A percentile compares a stretch with the other conserved stretches of the same genome.
These are phyloP conservation scores for Solanum phureja DNA, from an alignment of 257 asterid genomes.

Conservation along the genomic window DNA sequence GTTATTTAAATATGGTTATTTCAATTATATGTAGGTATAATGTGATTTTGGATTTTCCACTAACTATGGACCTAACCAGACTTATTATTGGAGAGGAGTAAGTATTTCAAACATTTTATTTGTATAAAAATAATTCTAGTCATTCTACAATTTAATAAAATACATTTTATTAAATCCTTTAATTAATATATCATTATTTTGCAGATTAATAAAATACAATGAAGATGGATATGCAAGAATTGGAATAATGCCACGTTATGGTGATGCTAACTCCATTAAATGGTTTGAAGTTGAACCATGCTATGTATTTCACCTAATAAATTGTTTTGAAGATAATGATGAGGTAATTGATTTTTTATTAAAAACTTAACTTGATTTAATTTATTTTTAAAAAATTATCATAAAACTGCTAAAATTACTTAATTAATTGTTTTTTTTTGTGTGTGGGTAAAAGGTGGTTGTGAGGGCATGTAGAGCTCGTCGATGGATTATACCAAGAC, in stretches of 20 bases:
- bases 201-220: constrained; percentile 39
- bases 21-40: constrained; percentile 24
- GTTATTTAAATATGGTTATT: not conserved
- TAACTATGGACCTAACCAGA: constrained; percentile 40
- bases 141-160: not conserved
- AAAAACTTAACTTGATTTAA: not conserved
- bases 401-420: not conserved
- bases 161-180: not conserved
- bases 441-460: constrained; percentile 24
- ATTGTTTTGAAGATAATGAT: constrained; percentile 49
- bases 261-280: constrained; percentile 44
- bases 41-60: constrained; percentile 56
- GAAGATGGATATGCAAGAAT: constrained; percentile 44
- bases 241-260: constrained; percentile 78
- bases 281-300: constrained; percentile 69
- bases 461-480: constrained; percentile 45
- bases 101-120: not conserved
- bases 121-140: not conserved
- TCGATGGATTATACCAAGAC: constrained; percentile 52
- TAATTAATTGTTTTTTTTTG: not conserved
- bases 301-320: constrained; percentile 48
- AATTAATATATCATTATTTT: not conserved
- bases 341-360: constrained; percentile 18
- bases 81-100: constrained; percentile 1
- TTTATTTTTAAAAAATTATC: not conserved